Percentiles rank a stretch among this genome's conserved stretches.
Conservation (phyloP, 192 early-diverging fungal species). For the Entomortierella beljakovae region DNA sequence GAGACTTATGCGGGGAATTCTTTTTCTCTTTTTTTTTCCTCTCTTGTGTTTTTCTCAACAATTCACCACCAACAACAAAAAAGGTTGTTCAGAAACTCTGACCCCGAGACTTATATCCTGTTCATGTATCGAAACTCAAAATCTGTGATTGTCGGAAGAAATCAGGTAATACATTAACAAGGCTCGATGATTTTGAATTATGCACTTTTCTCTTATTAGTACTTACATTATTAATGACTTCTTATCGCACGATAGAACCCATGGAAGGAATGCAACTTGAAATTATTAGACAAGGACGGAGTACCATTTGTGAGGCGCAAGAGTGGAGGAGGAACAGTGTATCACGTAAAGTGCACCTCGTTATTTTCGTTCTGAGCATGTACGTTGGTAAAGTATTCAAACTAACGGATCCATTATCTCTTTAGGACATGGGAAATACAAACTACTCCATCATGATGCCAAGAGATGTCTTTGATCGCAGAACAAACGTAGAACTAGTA, state of each 20-base stretch:
- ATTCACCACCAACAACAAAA: background rate
- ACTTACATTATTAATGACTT: background rate
- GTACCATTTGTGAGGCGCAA: constrained; percentile 90
- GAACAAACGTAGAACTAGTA: constrained; percentile 81
- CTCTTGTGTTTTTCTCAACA: background rate
- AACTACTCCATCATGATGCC: constrained; percentile 97
- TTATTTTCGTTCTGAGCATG: too few species aligned
- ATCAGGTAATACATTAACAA: constrained; percentile 70
- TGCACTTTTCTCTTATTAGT: background rate
- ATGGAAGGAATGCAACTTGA: constrained; percentile 93
- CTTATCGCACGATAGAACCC: constrained; percentile 78
- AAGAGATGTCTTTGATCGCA: constrained; percentile 81
- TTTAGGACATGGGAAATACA: constrained; percentile 91
- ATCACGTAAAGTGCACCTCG: constrained; percentile 85
- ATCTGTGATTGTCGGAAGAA: constrained; percentile 94
- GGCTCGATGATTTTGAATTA: background rate
- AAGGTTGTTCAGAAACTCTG: constrained; percentile 70
- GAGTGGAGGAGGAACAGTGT: constrained; percentile 95
- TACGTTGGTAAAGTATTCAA: too few species aligned
- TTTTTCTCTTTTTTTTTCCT: background rate
- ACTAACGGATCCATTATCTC: too few species aligned
- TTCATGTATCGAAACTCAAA: constrained; percentile 91
- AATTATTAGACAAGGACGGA: constrained; percentile 68
- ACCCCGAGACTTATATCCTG: constrained; percentile 73
- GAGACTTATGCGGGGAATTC: background rate